phyloP scores from a whole-genome alignment of 768 basidiomycete species.

The Gloeophyllum trabeum region DNA sequence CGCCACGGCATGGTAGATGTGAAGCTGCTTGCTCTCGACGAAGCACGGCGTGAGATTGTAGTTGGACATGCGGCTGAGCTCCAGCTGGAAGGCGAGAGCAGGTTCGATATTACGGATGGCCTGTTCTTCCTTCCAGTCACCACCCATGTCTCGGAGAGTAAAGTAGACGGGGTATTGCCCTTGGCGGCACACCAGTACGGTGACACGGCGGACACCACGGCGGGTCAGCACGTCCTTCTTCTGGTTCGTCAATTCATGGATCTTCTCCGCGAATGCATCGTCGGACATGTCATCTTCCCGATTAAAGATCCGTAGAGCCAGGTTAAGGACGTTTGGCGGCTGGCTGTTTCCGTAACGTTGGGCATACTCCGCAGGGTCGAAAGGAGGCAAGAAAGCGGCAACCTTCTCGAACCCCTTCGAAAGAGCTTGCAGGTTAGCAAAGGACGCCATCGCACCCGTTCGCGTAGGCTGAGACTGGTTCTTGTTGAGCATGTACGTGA shows the following conservation, averaged over 20 bases:
- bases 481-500: slow-evolving; percentile 84
- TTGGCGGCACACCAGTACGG: slow-evolving; percentile 83
- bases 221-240: slow-evolving; percentile 45
- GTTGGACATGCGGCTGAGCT: slow-evolving; percentile 91
- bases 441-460: slow-evolving; percentile 86
- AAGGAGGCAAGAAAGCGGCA: slow-evolving; percentile 60
- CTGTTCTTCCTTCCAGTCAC: slow-evolving; percentile 84
- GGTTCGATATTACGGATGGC: slow-evolving; percentile 98
- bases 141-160: slow-evolving; percentile 70
- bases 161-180: slow-evolving; percentile 92
- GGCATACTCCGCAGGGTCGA: slow-evolving; percentile 58
- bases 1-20: slow-evolving; percentile 94
- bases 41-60: slow-evolving; percentile 96
- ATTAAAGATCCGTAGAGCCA: slow-evolving; percentile 84
- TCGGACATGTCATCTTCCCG: slow-evolving; percentile 70
- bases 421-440: slow-evolving; percentile 62
- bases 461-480: slow-evolving; percentile 85
- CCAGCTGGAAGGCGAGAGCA: slow-evolving; percentile 94
- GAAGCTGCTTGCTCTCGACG: slow-evolving; percentile 94
- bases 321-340: slow-evolving; percentile 88
- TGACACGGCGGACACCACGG: slow-evolving; percentile 86
- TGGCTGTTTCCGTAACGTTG: slow-evolving; percentile 68
- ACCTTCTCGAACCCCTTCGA: slow-evolving; percentile 67
- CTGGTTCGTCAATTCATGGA: slow-evolving; percentile 63
- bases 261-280: slow-evolving; percentile 64